Evolutionary conservation across 805 yeast species (phyloP).

Genomic region (Candida berthetii): DNA sequence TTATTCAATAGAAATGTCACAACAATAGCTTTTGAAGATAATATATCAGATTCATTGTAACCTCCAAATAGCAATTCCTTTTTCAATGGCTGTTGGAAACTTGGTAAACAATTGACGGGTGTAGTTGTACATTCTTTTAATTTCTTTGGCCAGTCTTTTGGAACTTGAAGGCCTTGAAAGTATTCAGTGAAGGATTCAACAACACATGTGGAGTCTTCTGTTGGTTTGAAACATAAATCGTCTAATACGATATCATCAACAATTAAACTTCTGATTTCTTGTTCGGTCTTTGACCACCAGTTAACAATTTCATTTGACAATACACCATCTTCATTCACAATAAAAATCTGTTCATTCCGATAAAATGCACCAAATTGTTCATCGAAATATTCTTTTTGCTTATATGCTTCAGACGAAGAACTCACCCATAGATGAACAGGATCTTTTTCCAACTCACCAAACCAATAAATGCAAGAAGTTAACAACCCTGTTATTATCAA

Average conservation of each 20-base stretch:
- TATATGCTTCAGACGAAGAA: slow-evolving; percentile 60
- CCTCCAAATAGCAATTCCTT: slow-evolving; percentile 69
- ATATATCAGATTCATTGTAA: slow-evolving; percentile 36
- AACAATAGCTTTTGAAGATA: slow-evolving; percentile 66
- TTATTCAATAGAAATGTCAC: slow-evolving; percentile 68
- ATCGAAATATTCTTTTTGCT: slow-evolving; percentile 68
- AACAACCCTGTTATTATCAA: slow-evolving; percentile 34
- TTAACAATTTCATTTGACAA: slow-evolving; percentile 60
- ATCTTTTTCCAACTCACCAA: slow-evolving; percentile 60
- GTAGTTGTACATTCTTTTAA: slow-evolving; percentile 60
- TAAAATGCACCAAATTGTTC: slow-evolving; percentile 87
- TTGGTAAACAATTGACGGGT: slow-evolving; percentile 87
- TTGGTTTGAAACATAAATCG: slow-evolving; percentile 80
- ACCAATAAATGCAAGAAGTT: slow-evolving; percentile 43
- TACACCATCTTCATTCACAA: slow-evolving; percentile 65
- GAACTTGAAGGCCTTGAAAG: slow-evolving; percentile 56
- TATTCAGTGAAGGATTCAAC: slow-evolving; percentile 88
- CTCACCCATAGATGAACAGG: slow-evolving; percentile 92
- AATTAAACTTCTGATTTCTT: slow-evolving; percentile 34
- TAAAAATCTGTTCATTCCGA: slow-evolving; percentile 77
- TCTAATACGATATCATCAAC: slow-evolving; percentile 33
- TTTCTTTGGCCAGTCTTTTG: slow-evolving; percentile 47
- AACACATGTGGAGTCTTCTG: slow-evolving; percentile 67
- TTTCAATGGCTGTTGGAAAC: slow-evolving; percentile 85
- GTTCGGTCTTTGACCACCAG: slow-evolving; percentile 90